Percentiles rank a stretch among this genome's conserved stretches.
Conservation (phyloP, 73 alveolate genomes). For the Halteria grandinella region DNA sequence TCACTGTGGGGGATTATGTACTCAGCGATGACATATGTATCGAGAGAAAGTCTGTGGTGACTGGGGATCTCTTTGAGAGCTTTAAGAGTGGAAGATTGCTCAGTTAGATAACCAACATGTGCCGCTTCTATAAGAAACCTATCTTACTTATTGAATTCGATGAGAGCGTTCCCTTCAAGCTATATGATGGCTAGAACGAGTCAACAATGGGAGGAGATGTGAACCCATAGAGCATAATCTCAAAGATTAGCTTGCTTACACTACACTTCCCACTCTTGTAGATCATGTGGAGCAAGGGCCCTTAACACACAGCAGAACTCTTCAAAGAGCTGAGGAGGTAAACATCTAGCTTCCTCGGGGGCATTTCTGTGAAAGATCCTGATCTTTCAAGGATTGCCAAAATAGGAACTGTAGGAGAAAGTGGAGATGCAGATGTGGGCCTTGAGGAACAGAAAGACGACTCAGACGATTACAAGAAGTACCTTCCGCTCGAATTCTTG, state of each 20-base stretch:
- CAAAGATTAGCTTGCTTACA: constrained; percentile 49
- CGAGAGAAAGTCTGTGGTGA: constrained; percentile 91
- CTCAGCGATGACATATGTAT: constrained; percentile 83
- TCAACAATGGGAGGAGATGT: constrained; percentile 40
- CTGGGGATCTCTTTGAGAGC: constrained; percentile 89
- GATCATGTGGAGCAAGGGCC: constrained; percentile 60
- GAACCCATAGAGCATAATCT: constrained; percentile 34
- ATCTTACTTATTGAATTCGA: constrained; percentile 91
- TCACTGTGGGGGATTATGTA: constrained; percentile 92
- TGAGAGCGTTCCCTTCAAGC: constrained; percentile 68
- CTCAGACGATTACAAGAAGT: constrained; percentile 41
- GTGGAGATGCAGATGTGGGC: constrained; percentile 19
- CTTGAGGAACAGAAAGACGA: constrained; percentile 29
- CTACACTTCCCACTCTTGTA: constrained; percentile 49
- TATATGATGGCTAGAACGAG: constrained; percentile 11
- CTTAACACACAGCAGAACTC: constrained; percentile 55
- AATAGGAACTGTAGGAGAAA: constrained; percentile 48
- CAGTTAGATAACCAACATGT: constrained; percentile 79
- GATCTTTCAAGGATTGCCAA: constrained; percentile 28
- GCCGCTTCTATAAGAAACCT: constrained; percentile 76
- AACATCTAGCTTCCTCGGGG: too few species aligned
- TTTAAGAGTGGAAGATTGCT: constrained; percentile 82
- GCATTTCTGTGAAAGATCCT: constrained; percentile 21
- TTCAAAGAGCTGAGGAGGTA: constrained; percentile 41
- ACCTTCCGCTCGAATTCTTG: constrained; percentile 50